Percentiles rank a stretch among this genome's conserved stretches.
phyloP scores from a whole-genome alignment of 768 basidiomycete species.

The Kwoniella mangroviensis region DNA sequence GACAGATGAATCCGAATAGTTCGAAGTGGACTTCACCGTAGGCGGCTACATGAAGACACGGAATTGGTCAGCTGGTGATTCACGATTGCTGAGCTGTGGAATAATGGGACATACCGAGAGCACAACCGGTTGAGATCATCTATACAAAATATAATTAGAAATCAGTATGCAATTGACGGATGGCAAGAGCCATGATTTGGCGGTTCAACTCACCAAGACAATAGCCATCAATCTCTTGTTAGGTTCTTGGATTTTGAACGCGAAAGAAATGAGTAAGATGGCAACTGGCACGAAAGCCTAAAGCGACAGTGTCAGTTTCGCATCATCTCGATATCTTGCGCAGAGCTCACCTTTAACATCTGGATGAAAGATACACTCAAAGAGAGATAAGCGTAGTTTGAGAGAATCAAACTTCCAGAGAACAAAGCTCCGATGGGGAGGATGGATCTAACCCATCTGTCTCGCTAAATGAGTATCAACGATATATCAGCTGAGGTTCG shows the following conservation, averaged over 20 bases:
- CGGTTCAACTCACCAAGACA: constrained; percentile 62
- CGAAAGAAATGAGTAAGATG: constrained; percentile 83
- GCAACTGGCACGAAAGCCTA: constrained; percentile 58
- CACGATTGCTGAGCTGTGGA: background rate
- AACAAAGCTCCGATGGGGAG: constrained; percentile 94
- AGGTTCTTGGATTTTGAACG: constrained; percentile 84
- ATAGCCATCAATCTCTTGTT: constrained; percentile 78
- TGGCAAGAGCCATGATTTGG: background rate
- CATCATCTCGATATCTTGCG: background rate
- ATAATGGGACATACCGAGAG: constrained; percentile 39
- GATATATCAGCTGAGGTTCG: background rate
- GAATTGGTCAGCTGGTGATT: too few species aligned
- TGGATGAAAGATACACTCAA: constrained; percentile 92
- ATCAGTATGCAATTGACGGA: too few species aligned
- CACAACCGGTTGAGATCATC: constrained; percentile 85
- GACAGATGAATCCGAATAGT: constrained; percentile 82
- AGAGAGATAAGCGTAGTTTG: constrained; percentile 91
- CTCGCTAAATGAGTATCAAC: constrained; percentile 37
- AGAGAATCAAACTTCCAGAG: constrained; percentile 86
- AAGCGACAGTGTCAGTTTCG: background rate
- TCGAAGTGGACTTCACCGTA: constrained; percentile 89
- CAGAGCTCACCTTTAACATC: constrained; percentile 79
- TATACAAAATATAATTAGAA: constrained; percentile 2
- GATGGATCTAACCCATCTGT: constrained; percentile 75
- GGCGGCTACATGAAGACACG: constrained; percentile 67